Base-by-base conservation (phyloP, 805 yeast genomes). In the Metschnikowia baotianmanensis region DNA sequence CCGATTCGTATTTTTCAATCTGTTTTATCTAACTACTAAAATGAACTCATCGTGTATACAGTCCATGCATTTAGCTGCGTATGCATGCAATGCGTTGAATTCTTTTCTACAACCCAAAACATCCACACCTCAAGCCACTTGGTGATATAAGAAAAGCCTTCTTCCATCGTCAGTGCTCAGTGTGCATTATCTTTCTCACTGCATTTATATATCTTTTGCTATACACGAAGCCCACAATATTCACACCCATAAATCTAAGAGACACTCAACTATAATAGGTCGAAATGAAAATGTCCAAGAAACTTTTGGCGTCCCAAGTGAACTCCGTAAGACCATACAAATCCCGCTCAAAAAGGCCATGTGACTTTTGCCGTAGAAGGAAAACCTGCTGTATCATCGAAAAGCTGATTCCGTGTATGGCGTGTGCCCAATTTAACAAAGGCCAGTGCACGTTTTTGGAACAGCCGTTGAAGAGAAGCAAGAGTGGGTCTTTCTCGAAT, bases 381-480 rank as follows among this genome's bases (percentile, higher is more conserved):
- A 63, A 63, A 42, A 56, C 66, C 1, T 63, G 68, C 47, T 63
- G 68, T 48, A 62, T 63, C 17, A 60, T 63, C 41, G 57, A 59
- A 28, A 55, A 53, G n/a, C 56, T 57, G 36, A 42, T 55, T 8
- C 62, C 63, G 30, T 63, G 68, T 37, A 50, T 60, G 40, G 50
- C 61, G 9, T 63, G 68, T 36, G 49, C 52, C 18, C 59, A 54
- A 37, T 61, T 56, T 46, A 60, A 61, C 42, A 51, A 55, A 34
- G 57, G 56, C 18, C 33, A 45, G 21, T 63, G 68, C 43, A 61
- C 65, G 2, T 62, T 63, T 38, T 20, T 56, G 26, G 60, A 62
- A 35, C 61, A 65, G 21, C 68, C 68, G 25, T 46, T 63, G 84
- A 89, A 96, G 95, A 86, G 64, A 83, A 85, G 31, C 36, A 41